Conservation (phyloP, 768 basidiomycete genomes). For the Rhodotorula kratochvilovae region DNA sequence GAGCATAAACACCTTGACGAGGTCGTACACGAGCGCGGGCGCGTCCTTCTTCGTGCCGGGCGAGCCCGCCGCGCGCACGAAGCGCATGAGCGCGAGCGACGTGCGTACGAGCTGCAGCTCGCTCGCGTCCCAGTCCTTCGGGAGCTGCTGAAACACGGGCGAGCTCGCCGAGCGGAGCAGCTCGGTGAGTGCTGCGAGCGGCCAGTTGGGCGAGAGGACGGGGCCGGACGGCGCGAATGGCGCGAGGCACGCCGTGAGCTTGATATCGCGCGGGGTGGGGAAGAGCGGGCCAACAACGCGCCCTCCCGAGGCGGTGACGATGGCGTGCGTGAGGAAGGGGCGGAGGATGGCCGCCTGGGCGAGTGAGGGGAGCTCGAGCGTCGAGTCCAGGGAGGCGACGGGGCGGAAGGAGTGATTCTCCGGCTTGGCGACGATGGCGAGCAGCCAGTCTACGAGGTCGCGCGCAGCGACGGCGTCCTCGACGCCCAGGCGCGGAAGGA, state of each 20-base stretch:
- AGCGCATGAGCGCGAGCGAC: slow-evolving; percentile 56
- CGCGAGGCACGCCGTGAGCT: slow-evolving; percentile 50
- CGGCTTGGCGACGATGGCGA: not conserved
- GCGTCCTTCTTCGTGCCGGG: slow-evolving; percentile 35
- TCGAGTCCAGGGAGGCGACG: not conserved
- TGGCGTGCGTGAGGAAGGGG: slow-evolving; percentile 28
- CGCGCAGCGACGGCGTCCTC: slow-evolving; percentile 57
- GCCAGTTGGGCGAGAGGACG: slow-evolving; percentile 61
- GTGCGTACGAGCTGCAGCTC: slow-evolving; percentile 73
- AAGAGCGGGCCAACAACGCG: slow-evolving; percentile 27
- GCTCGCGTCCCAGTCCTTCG: slow-evolving; percentile 67
- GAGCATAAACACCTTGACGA: slow-evolving; percentile 94
- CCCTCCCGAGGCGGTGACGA: slow-evolving; percentile 20
- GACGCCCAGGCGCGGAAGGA: slow-evolving; percentile 17
- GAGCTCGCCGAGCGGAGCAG: slow-evolving; percentile 73
- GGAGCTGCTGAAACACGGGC: slow-evolving; percentile 64
- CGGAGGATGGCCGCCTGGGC: slow-evolving; percentile 1
- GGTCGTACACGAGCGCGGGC: slow-evolving; percentile 58
- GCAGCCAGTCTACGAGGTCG: slow-evolving; percentile 34
- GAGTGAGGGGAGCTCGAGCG: slow-evolving; percentile 14
- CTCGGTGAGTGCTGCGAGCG: slow-evolving; percentile 65
- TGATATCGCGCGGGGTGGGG: slow-evolving; percentile 55
- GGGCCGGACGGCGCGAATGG: slow-evolving; percentile 51
- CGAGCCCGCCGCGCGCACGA: not conserved
- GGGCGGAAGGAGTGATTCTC: not conserved